Conservation (phyloP, 345 rosid genomes). For the Triadica sebifera region DNA sequence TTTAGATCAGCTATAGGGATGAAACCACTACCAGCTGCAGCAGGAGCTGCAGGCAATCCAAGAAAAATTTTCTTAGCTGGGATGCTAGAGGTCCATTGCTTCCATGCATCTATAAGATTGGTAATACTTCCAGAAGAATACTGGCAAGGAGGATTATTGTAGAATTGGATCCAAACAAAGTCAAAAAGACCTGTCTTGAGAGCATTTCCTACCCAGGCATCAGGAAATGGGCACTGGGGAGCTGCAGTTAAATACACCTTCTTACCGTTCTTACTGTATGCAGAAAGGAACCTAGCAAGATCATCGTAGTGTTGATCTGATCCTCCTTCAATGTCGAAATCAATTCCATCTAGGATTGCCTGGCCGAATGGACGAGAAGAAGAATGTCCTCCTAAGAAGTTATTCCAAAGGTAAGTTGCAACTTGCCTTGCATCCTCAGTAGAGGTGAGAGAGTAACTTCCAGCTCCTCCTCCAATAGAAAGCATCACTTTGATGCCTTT, state of each 20-base stretch:
- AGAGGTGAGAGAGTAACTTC: conserved; percentile 11
- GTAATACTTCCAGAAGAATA: background rate
- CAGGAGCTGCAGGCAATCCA: conserved; percentile 13
- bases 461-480: conserved; percentile 11
- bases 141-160: conserved; percentile 13
- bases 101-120: conserved; percentile 11
- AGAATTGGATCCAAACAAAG: conserved; percentile 13
- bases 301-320: conserved; percentile 5
- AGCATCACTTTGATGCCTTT: conserved; percentile 16
- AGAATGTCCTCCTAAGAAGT: conserved; percentile 14
- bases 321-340: conserved; percentile 15
- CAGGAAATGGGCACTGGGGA: conserved; percentile 18
- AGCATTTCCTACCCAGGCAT: conserved; percentile 11
- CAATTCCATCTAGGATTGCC: conserved; percentile 5
- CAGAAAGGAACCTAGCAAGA: conserved; percentile 15
- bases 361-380: conserved; percentile 12
- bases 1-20: conserved; percentile 9
- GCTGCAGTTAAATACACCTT: conserved; percentile 8
- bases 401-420: conserved; percentile 15
- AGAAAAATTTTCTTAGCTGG: conserved; percentile 4
- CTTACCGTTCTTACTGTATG: conserved; percentile 11
- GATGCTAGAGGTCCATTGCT: conserved; percentile 9
- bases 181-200: conserved; percentile 11
- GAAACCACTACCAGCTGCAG: conserved; percentile 19
- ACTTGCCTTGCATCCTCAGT: conserved; percentile 23